These are phyloP conservation scores for Lodderomyces jiufengensis DNA, from an alignment of 1,139 yeast species.

Conservation along the genomic window DNA sequence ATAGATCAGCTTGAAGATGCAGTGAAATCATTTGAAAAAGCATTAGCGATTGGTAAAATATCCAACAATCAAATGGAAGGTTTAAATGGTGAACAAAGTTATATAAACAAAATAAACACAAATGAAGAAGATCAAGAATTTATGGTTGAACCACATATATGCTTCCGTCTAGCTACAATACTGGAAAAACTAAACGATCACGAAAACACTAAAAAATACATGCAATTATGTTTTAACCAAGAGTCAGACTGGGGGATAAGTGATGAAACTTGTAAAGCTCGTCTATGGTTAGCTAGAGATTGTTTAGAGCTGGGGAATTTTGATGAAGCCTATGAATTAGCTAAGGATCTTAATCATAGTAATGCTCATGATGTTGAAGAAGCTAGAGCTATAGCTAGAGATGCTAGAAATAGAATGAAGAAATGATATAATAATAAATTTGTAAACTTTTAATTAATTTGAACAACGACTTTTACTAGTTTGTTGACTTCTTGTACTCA, in stretches of 20 bases:
- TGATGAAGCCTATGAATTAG: slow-evolving; percentile 69
- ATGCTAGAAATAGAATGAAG: slow-evolving; percentile 49
- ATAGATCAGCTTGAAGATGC: slow-evolving; percentile 67
- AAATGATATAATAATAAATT: not conserved
- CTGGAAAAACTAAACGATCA: slow-evolving; percentile 55
- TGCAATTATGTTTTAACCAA: slow-evolving; percentile 70
- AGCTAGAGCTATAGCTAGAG: slow-evolving; percentile 80
- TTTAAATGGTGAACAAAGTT: not conserved
- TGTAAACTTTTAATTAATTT: too few relatives aligned
- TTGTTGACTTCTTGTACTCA: too few relatives aligned
- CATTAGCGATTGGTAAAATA: slow-evolving; percentile 45
- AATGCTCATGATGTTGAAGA: slow-evolving; percentile 85
- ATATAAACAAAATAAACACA: not conserved
- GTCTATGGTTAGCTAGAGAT: slow-evolving; percentile 80
- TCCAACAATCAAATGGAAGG: slow-evolving; percentile 6
- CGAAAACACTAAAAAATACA: slow-evolving; percentile 57
- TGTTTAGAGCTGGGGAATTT: slow-evolving; percentile 58
- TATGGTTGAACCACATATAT: slow-evolving; percentile 45
- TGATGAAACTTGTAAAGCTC: slow-evolving; percentile 78
- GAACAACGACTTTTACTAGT: too few relatives aligned
- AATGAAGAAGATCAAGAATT: slow-evolving; percentile 12
- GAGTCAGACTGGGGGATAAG: slow-evolving; percentile 65
- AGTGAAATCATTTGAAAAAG: slow-evolving; percentile 56
- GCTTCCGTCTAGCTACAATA: slow-evolving; percentile 66
- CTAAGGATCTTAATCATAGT: slow-evolving; percentile 71